Base-by-base conservation (phyloP, 2,329 filamentous ascomycete genomes). In the Neofusicoccum sp. region DNA sequence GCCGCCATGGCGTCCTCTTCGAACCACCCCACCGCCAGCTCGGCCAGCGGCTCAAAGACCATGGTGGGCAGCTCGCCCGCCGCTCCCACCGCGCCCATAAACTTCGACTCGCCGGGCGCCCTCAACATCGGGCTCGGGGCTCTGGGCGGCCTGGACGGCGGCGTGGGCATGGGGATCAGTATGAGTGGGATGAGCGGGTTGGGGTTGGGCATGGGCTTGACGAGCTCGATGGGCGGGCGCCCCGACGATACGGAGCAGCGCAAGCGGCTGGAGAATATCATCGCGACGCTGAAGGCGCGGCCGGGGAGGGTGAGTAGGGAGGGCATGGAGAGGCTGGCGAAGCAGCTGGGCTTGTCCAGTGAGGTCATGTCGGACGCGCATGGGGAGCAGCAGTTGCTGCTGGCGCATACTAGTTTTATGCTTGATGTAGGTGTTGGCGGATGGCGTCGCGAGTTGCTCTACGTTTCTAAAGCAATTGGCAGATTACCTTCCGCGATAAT, bases 261-360 rank as follows among this genome's bases (percentile, higher is more conserved):
- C 64, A 73, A 77, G 51, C 78, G 78, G 57, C 86, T 82, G 34
- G 86, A 85, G 45, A 79, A 78, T 60, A 89, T 84, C 11, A 85
- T 91, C 64, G 84, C 85, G 44, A 86, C 78, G 66, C 86, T 93
- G 61, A 87, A 84, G 14, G 84, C 81, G 63, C 88, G 83, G 69
- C 89, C 86, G 64, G 88, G 88, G 3, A 77, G 86, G 41, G 86
- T 93, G 38, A 90, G 89, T 66, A 88, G 90, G 68, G 86, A 89
- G 31, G 89, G 89, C 2, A 79, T 95, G n/a, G 86, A 89, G 71
- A 82, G 89, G 58, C 76, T 93, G 31, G 88, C 86, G 7, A 83
- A 84, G 67, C 81, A 85, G 59, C 80, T 88, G 58, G 89, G 88
- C 76, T 82, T 75, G 82, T 53, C 47, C 28, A 60, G 58, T 38